Evolutionary conservation across 768 basidiomycete genomes (phyloP).

Genomic region (Imleria badia): DNA sequence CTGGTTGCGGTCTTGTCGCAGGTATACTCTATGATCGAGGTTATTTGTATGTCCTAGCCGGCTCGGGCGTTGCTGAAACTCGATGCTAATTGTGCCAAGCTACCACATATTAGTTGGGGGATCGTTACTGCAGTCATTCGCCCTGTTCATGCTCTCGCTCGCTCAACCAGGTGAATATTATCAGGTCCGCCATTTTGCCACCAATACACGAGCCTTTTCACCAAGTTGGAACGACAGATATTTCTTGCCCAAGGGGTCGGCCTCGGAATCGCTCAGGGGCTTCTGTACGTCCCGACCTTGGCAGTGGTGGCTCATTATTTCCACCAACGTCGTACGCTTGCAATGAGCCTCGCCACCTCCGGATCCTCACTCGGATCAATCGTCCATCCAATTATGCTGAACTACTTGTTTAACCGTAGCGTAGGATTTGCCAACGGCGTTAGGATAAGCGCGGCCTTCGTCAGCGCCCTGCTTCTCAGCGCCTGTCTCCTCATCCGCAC

Average conservation of each 20-base stretch:
- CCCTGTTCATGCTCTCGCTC: conserved; percentile 46
- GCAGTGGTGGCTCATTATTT: conserved; percentile 50
- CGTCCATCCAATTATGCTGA: conserved; percentile 33
- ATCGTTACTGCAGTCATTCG: conserved; percentile 41
- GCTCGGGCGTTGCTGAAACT: background rate
- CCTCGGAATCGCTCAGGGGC: conserved; percentile 45
- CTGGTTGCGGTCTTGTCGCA: conserved; percentile 38
- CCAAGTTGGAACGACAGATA: conserved; percentile 31
- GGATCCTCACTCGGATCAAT: conserved; percentile 36
- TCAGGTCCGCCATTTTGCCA: conserved; percentile 33
- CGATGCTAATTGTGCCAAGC: conserved; percentile 24
- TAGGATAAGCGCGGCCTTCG: conserved; percentile 47
- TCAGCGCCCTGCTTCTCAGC: conserved; percentile 35
- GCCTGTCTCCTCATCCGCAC: conserved; percentile 37
- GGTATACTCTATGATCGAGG: conserved; percentile 54
- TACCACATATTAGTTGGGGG: conserved; percentile 47
- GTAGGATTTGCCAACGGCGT: conserved; percentile 47
- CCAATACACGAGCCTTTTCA: background rate
- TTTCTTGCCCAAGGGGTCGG: conserved; percentile 51
- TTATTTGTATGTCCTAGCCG: conserved; percentile 39
- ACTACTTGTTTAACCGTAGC: conserved; percentile 19
- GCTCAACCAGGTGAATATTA: conserved; percentile 41
- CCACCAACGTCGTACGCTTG: conserved; percentile 38
- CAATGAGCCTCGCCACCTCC: conserved; percentile 42
- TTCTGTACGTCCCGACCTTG: conserved; percentile 45